Conservation (phyloP, 2,329 filamentous ascomycete species). For the Decorospora gaudefroyi region DNA sequence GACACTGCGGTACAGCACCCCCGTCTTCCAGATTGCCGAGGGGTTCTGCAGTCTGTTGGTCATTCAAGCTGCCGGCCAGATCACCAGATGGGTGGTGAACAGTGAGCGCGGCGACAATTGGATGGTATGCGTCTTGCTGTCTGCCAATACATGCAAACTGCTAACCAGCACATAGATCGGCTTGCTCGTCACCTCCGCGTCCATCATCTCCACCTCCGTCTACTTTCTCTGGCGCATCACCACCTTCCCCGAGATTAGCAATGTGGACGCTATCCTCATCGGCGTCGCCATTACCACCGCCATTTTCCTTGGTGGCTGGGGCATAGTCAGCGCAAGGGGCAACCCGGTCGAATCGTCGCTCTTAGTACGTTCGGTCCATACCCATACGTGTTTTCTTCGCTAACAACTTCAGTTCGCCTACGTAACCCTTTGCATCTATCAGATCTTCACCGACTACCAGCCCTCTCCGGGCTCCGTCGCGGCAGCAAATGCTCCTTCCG, state of each 20-base stretch:
- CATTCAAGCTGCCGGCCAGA: slow-evolving; percentile 92
- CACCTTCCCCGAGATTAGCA: slow-evolving; percentile 89
- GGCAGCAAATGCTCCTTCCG: slow-evolving; percentile 58
- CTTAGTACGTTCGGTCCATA: slow-evolving; percentile 53
- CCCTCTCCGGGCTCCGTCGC: slow-evolving; percentile 67
- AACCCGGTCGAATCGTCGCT: slow-evolving; percentile 95
- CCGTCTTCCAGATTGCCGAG: slow-evolving; percentile 90
- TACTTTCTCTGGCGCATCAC: slow-evolving; percentile 97
- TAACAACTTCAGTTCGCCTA: slow-evolving; percentile 72
- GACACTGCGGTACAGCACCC: slow-evolving; percentile 84
- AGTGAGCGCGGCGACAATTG: slow-evolving; percentile 90
- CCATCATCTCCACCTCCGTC: slow-evolving; percentile 87
- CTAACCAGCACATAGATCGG: slow-evolving; percentile 69
- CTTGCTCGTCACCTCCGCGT: slow-evolving; percentile 83
- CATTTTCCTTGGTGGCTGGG: slow-evolving; percentile 89
- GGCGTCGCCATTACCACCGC: slow-evolving; percentile 90
- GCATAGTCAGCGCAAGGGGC: slow-evolving; percentile 89
- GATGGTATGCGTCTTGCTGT: slow-evolving; percentile 65
- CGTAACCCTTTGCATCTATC: slow-evolving; percentile 96
- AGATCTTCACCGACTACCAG: slow-evolving; percentile 98
- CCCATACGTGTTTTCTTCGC: neutral
- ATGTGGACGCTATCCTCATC: slow-evolving; percentile 88
- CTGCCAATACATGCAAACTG: neutral
- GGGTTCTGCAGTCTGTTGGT: slow-evolving; percentile 96
- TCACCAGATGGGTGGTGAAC: slow-evolving; percentile 94